Conservation (phyloP, 2,329 filamentous ascomycete species). For the Cercospora brassicicola region DNA sequence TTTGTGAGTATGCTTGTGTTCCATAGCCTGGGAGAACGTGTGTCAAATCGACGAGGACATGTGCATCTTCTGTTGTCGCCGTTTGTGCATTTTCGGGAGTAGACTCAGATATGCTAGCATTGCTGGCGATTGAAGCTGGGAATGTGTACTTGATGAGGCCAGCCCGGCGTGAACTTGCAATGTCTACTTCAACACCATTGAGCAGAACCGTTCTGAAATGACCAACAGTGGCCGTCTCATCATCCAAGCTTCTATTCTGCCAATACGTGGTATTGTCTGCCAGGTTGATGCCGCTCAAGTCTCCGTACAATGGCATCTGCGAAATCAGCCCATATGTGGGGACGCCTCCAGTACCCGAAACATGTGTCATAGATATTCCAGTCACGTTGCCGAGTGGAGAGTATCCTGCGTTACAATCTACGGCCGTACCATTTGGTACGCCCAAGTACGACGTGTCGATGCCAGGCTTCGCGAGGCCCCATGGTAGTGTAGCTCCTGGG, state of each 20-base stretch:
- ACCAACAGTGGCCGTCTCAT: conserved; percentile 41
- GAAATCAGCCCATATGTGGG: conserved; percentile 45
- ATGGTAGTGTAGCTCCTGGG: conserved; percentile 42
- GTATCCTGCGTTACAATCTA: conserved; percentile 44
- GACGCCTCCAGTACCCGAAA: conserved; percentile 35
- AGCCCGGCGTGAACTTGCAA: conserved; percentile 42
- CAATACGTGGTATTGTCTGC: conserved; percentile 47
- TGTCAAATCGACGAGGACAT: conserved; percentile 51
- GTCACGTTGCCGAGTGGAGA: conserved; percentile 45
- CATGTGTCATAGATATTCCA: conserved; percentile 44
- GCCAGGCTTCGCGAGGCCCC: conserved; percentile 45
- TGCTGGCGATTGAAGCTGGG: conserved; percentile 33
- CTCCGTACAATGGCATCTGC: conserved; percentile 45
- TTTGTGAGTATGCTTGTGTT: conserved; percentile 28
- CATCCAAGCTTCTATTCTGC: conserved; percentile 38
- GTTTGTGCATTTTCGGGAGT: background rate
- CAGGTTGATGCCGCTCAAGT: conserved; percentile 45
- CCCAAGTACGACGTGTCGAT: conserved; percentile 42
- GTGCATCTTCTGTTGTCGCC: conserved; percentile 35
- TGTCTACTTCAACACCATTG: conserved; percentile 40
- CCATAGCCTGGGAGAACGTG: conserved; percentile 49
- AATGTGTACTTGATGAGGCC: conserved; percentile 43
- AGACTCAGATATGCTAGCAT: background rate
- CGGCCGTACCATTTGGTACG: conserved; percentile 23
- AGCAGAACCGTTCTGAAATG: conserved; percentile 41